Conservation (phyloP, 192 early-diverging fungal genomes). For the Helicostylum pulchrum region DNA sequence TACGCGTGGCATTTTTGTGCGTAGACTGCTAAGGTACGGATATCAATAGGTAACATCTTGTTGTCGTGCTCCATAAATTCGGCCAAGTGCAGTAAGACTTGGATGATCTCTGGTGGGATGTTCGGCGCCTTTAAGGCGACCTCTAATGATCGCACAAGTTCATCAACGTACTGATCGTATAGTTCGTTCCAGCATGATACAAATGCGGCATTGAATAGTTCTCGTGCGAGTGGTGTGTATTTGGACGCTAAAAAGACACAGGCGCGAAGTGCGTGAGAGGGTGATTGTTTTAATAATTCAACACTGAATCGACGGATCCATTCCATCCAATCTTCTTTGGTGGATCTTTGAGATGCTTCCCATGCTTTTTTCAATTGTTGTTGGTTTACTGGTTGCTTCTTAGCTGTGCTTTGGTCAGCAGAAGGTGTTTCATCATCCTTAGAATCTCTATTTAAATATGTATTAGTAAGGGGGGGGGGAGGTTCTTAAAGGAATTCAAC, state of each 20-base stretch:
- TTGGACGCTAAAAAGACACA: constrained; percentile 80
- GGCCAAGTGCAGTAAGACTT: constrained; percentile 88
- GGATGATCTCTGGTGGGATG: constrained; percentile 91
- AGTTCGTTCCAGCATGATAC: constrained; percentile 96
- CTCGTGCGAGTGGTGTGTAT: constrained; percentile 75
- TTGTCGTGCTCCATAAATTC: constrained; percentile 99
- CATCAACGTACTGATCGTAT: constrained; percentile 87
- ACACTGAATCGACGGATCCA: constrained; percentile 91
- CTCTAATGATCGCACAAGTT: constrained; percentile 77
- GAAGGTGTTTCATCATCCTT: constrained; percentile 51
- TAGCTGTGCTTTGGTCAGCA: constrained; percentile 51
- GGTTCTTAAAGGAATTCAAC: not conserved
- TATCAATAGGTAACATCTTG: constrained; percentile 91
- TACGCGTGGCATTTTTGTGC: constrained; percentile 92
- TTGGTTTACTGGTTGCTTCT: constrained; percentile 85
- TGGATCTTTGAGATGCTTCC: constrained; percentile 84
- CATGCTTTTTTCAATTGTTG: constrained; percentile 80
- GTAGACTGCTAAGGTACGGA: constrained; percentile 81
- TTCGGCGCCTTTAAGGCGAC: constrained; percentile 76
- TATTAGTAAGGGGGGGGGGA: not conserved
- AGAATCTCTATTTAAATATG: constrained; percentile 25
- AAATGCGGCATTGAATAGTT: constrained; percentile 96
- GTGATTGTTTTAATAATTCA: constrained; percentile 94
- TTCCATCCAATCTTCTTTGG: constrained; percentile 91
- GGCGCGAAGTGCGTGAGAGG: constrained; percentile 89